Conservation (phyloP, 2,329 filamentous ascomycete species). For the Ophiostoma himal-ulmi region DNA sequence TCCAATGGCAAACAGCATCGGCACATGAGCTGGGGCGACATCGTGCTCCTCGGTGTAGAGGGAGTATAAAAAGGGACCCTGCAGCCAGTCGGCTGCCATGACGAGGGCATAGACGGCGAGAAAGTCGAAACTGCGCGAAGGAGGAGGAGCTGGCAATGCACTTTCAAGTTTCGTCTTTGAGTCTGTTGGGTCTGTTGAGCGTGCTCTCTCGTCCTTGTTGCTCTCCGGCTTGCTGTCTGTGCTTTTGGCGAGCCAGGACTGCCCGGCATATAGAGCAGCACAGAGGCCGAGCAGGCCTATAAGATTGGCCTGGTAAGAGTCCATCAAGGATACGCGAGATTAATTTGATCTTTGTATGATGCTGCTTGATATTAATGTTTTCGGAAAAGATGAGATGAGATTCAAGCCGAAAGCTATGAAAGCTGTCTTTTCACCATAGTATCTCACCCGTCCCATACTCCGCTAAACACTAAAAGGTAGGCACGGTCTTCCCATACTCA, state of each 20-base stretch:
- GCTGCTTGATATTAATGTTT: not conserved
- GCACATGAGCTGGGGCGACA: constrained; percentile 31
- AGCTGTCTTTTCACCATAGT: not conserved
- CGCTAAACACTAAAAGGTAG: not conserved
- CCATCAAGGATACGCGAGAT: constrained; percentile 24
- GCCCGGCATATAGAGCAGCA: constrained; percentile 29
- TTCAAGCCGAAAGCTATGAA: not conserved
- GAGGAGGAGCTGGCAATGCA: not conserved
- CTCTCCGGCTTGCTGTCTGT: constrained; percentile 17
- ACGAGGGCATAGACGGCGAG: constrained; percentile 43
- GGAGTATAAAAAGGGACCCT: constrained; percentile 36
- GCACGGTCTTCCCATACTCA: not conserved
- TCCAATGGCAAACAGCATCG: constrained; percentile 40
- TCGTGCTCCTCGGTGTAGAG: constrained; percentile 35
- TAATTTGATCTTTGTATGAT: not conserved
- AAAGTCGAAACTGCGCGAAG: constrained; percentile 30
- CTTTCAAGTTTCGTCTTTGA: not conserved
- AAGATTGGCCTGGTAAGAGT: constrained; percentile 36
- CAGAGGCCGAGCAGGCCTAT: constrained; percentile 33
- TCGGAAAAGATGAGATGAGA: not conserved
- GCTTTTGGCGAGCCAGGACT: constrained; percentile 21
- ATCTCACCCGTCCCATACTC: not conserved
- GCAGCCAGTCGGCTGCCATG: constrained; percentile 48
- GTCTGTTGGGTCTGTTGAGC: not conserved
- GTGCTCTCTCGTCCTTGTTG: not conserved